Evolutionary conservation across 495 filamentous ascomycete genomes (phyloP).

Genomic region (Penicillium ucsense): DNA sequence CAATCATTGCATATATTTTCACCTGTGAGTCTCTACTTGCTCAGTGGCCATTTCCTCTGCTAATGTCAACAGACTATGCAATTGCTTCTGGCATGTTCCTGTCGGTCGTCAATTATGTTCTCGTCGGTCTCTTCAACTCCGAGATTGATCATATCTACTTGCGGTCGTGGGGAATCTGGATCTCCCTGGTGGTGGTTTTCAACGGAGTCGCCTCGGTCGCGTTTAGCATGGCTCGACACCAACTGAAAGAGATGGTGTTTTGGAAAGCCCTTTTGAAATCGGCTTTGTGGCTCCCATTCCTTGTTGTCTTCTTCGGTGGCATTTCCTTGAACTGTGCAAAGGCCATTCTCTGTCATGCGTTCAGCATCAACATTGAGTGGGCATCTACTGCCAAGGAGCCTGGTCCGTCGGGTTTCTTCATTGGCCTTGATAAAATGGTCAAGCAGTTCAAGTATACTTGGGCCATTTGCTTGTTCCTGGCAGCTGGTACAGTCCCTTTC

Average conservation of each 20-base stretch:
- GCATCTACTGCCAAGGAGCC: constrained; percentile 58
- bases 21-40: constrained; percentile 34
- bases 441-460: constrained; percentile 28
- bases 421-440: constrained; percentile 21
- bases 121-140: constrained; percentile 58
- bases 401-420: constrained; percentile 18
- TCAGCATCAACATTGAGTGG: constrained; percentile 67
- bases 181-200: constrained; percentile 31
- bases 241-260: constrained; percentile 1
- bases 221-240: constrained; percentile 3
- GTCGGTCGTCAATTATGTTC: constrained; percentile 25
- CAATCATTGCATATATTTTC: constrained; percentile 75
- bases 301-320: constrained; percentile 61
- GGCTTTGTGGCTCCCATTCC: constrained; percentile 31
- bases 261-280: constrained; percentile 1
- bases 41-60: not conserved
- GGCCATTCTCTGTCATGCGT: constrained; percentile 60
- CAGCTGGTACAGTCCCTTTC: constrained; percentile 15
- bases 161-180: constrained; percentile 48
- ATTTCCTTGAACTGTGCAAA: constrained; percentile 60
- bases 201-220: constrained; percentile 24
- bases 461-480: constrained; percentile 14
- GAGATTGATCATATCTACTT: constrained; percentile 69
- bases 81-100: constrained; percentile 30
- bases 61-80: constrained; percentile 19